Evolutionary conservation across 768 basidiomycete genomes (phyloP), one percentile per base, ranked within the genome.

Genomic region (Trametes cubensis): DNA sequence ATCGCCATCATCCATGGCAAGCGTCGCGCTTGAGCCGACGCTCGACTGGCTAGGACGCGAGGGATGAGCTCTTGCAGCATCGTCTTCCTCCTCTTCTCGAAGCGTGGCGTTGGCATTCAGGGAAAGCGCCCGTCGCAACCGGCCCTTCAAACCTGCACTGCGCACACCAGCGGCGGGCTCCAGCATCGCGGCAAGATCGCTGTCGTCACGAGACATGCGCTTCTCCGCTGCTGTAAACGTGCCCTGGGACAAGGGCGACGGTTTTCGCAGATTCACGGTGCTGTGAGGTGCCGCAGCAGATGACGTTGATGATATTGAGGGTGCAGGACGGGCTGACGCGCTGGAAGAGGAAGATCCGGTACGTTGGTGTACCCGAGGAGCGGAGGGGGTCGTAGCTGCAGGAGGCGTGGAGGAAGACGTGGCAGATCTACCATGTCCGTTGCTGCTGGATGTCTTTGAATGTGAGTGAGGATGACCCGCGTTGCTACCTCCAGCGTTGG

Each of bases 191-290:
- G 80, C 82, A 28, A 89, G 77, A 75, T 90, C 88, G 60, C 84
- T 87, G 68, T 91, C 89, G 74, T 90, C 88, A 62, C 83, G 82
- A 21, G 90, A 90, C 83, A 89, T 88, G 55, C 90, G 85, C 69
- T 87, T 85, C 73, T 91, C 89, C 3, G 84, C 74, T 26, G 85
- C 84, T 10, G 84, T 81, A 62, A 81, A 83, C 58, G 76, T 83
- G 49, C 84, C 85, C 72, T 90, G 88, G 20, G 87, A 88, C 26
- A 89, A 76, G 38, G 90, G 89, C 21, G 89, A 89, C 8, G 88
- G 88, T 63, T 73, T 68, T 53, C 71, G 56, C 70, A 74, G 56
- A 65, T 72, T 62, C 62, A 71, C 59, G 40, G 70, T 28, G 62
- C 71, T 71, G 45, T 75, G 65, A 45, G 74, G 62, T 23, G 64